Evolutionary conservation across 495 filamentous ascomycete species (phyloP), one percentile per base, ranked within the genome.

Genomic region (Lasiosphaeris hirsuta): DNA sequence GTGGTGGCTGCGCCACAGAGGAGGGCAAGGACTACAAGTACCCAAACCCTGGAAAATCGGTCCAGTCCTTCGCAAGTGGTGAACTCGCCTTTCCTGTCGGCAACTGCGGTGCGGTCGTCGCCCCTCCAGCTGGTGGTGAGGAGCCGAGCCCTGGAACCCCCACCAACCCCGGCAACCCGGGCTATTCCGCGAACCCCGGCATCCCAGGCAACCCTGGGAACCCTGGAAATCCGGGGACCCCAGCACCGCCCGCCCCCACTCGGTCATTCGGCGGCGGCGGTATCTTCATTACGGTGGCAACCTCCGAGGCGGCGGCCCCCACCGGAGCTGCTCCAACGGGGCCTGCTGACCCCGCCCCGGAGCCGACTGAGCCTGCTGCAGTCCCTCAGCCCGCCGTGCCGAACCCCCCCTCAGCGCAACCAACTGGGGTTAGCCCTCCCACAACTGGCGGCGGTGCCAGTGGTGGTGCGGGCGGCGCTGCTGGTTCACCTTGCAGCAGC

Each of bases 221-320:
- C 51, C 51, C 6, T 14, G 17, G n/a, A 9, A 17, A 13, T 38
- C 51, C 23, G 4, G 13, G 33, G 6, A 15, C 14, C 41, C 53
- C 18, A 15, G 33, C 42, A 13, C 36, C 48, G 2, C 23, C 48
- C 11, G 8, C n/a, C 9, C 59, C 59, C 34, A 52, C 59, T 10
- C 39, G 57, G 10, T 55, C 55, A 8, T 86, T 86, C 13, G 76
- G 88, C 6, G 69, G 89, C 18, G 87, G 88, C 14, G 88, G 88
- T 38, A 79, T 84, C n/a, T 89, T 92, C 58, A 86, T 88, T 73
- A 69, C 63, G 5, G 56, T 56, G 17, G 54, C 84, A 5, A 78
- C 57, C 5, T 42, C 54, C 37, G 45, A 45, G 2, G 40, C 53
- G 0, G 51, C 40, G 0, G 52, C 48, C 11, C 23, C 62, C 10